phyloP scores from a whole-genome alignment of 2,329 filamentous ascomycete genomes.

The Coniochaeta sp. region DNA sequence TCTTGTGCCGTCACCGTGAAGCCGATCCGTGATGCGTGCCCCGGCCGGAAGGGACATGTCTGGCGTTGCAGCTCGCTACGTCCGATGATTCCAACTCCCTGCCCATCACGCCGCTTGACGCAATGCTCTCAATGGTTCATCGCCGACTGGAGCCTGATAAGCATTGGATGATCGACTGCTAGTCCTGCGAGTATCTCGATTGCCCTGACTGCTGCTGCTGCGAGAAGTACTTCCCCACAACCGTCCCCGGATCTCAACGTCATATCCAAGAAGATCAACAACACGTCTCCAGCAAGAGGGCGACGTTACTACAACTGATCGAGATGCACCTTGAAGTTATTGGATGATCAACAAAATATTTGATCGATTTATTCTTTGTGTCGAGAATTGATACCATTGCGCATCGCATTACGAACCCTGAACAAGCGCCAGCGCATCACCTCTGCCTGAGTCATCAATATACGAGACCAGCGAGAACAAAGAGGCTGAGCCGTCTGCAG shows the following conservation, averaged over 20 bases:
- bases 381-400: no score
- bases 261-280: neutral
- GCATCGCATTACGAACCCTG: neutral
- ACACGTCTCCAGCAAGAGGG: neutral
- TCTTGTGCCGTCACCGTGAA: neutral
- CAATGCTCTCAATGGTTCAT: neutral
- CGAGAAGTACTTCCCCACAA: neutral
- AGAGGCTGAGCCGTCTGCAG: constrained; percentile 4
- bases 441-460: constrained; percentile 1
- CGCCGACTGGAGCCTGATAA: neutral
- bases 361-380: neutral
- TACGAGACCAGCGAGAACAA: neutral
- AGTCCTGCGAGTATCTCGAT: no score
- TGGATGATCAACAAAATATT: neutral
- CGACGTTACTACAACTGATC: neutral
- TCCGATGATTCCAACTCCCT: neutral
- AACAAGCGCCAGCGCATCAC: neutral
- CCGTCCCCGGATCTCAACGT: neutral
- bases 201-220: no score
- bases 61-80: no score
- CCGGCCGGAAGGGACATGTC: neutral
- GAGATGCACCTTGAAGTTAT: no score
- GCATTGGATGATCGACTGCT: neutral
- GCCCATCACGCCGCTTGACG: neutral
- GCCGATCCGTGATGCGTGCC: neutral